Percentiles rank a stretch among this genome's conserved stretches.
These are phyloP conservation scores for Gracilaria caudata DNA, from an alignment of 23 red algal genomes.

Conservation along the genomic window DNA sequence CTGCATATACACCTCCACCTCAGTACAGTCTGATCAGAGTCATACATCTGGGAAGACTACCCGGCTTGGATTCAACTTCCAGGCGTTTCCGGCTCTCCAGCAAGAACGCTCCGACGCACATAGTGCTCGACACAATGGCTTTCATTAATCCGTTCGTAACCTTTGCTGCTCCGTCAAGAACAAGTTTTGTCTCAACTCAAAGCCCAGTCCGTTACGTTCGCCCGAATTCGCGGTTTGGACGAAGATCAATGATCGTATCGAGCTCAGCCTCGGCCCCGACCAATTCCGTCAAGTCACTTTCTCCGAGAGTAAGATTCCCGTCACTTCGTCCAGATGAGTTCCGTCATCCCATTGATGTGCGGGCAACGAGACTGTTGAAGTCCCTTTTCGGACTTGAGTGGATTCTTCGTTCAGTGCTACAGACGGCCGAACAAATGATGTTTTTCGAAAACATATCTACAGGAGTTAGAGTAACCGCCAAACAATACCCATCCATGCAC, in stretches of 20 bases:
- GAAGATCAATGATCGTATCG: neutral
- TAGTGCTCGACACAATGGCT: neutral
- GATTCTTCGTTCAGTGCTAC: constrained; percentile 60
- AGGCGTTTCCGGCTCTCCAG: neutral
- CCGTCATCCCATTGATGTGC: constrained; percentile 84
- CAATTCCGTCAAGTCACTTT: constrained; percentile 11
- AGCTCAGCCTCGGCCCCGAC: neutral
- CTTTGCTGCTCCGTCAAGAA: neutral
- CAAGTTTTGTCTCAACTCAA: neutral
- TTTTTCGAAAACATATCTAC: constrained; percentile 90
- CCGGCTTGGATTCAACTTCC: too few relatives aligned
- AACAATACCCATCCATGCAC: constrained; percentile 87
- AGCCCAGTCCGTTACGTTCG: neutral
- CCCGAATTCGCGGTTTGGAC: neutral
- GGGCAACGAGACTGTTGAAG: constrained; percentile 53
- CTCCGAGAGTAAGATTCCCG: constrained; percentile 68
- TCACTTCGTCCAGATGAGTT: constrained; percentile 77
- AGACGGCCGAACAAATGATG: constrained; percentile 72
- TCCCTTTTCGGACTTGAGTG: constrained; percentile 62
- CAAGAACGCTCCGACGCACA: neutral
- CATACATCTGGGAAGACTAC: too few relatives aligned
- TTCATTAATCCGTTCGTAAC: neutral
- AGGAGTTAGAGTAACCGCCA: constrained; percentile 72
- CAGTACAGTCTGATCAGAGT: too few relatives aligned
- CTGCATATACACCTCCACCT: too few relatives aligned